Percentiles rank a stretch among this genome's conserved stretches.
Evolutionary conservation across 805 yeast species (phyloP).

Genomic region (Ogataea wickerhamii): DNA sequence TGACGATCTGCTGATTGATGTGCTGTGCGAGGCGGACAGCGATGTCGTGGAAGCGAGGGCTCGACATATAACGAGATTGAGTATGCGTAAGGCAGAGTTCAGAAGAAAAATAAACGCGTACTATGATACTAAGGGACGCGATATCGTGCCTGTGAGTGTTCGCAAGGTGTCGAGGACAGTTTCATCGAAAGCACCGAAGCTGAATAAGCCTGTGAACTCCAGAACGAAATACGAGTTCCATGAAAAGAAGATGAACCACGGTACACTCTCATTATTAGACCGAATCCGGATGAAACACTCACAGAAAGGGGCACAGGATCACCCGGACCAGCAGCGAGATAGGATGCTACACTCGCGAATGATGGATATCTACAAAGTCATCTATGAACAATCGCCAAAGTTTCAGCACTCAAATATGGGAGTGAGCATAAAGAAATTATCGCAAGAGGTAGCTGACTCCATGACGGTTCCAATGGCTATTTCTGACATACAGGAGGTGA

Average conservation of each 20-base stretch:
- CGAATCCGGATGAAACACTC: constrained; percentile 34
- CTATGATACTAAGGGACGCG: not conserved
- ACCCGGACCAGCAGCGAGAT: not conserved
- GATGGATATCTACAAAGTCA: constrained; percentile 21
- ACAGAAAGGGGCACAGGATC: not conserved
- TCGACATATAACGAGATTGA: constrained; percentile 12
- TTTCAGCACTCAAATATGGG: constrained; percentile 7
- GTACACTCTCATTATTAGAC: constrained; percentile 33
- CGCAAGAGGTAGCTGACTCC: constrained; percentile 22
- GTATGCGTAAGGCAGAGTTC: constrained; percentile 10
- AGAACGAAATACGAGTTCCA: constrained; percentile 36
- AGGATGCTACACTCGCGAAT: constrained; percentile 18
- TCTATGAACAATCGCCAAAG: constrained; percentile 23
- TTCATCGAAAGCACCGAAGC: constrained; percentile 2
- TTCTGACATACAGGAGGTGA: constrained; percentile 15
- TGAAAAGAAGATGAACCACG: constrained; percentile 19
- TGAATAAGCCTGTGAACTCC: constrained; percentile 30
- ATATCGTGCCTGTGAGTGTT: constrained; percentile 3
- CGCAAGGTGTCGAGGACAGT: constrained; percentile 1
- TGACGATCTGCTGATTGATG: constrained; percentile 20
- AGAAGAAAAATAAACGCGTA: not conserved
- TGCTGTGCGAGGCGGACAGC: constrained; percentile 5
- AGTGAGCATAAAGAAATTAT: constrained; percentile 15
- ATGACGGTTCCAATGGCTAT: constrained; percentile 15
- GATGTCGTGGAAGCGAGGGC: constrained; percentile 6